Base-by-base conservation (phyloP, 139 green algal genomes). In the Tetradesmus lagerheimii region DNA sequence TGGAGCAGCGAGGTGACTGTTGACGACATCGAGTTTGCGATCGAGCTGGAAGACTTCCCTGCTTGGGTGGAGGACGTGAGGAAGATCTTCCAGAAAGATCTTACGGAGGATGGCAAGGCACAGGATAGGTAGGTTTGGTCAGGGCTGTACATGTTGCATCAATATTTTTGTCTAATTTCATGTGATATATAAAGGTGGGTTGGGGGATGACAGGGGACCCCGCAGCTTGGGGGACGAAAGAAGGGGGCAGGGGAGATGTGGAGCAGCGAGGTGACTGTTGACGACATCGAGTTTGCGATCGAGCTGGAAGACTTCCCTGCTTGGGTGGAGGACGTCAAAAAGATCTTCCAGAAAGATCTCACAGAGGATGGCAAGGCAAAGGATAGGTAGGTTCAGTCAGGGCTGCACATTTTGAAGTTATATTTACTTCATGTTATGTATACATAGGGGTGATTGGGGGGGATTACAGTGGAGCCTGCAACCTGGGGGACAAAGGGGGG, bases 261-360 rank as follows among this genome's bases (percentile, higher is more conserved):
- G 87, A 79, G 87, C 37, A 67, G 53, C 31, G 78, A 78, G 6
- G 34, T 90, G 5, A 85, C 87, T 27, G 80, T 86, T 9, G 87
- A 90, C 25, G 87, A 90, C 75, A 67, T 81, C n/a, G 87, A 85
- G 27, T 67, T 90, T 45, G 57, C 77, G 2, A 90, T 90, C 14
- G 87, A 90, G 29, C 83, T 80, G 27, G 83, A 88, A 8, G 83
- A 88, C 9, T 80, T 88, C 64, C 83, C 83, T 31, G 83, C 83
- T 9, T 90, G 87, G 87, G 64, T 81, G 27, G 57, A 86, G 9
- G 87, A 90, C 50, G 39, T 90, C 12, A 80, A 80, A 62, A 90
- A 81, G 18, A 74, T 90, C 25, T 47, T 80, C 1, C 0, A 66
- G 23, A 27, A 47, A 9, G 78, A 90, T 39, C 64, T 90, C 1